Evolutionary conservation across 768 basidiomycete species (phyloP), one percentile per base, ranked within the genome.

Genomic region (Termitomyces sp.): DNA sequence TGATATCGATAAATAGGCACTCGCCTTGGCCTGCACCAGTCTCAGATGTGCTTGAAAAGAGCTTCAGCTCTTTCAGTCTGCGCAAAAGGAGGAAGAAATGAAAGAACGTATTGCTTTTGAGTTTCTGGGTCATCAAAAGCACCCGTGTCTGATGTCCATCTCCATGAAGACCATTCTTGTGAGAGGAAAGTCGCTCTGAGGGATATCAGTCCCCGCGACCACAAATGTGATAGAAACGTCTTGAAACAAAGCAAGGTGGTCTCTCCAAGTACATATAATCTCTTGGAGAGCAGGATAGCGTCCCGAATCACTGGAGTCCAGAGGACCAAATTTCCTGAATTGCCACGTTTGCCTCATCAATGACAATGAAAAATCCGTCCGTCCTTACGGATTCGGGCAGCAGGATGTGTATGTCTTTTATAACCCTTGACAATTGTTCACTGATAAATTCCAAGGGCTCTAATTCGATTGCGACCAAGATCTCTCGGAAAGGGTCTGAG

Each of bases 271-370:
- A 15, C 17, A 31, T 7, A 60, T 60, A 4, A 60, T 60, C 9
- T 43, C 32, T 20, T 32, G 15, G 15, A 60, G 32, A 20, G 40
- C 12, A 2, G 51, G 52, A 12, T 60, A 40, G 2, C 7, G 12
- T 15, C 9, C 52, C 9, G 45, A 4, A 14, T 42, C 34, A 14
- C 10, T 11, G 1, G 15, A 5, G 3, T 25, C 0, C n/a, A 29
- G 52, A 56, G n/a, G 12, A 37, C 51, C 59, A 60, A 8, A 34
- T 53, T 15, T 43, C 48, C 31, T 14, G 14, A 25, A 31, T 38
- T n/a, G 51, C 50, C 51, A 48, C 36, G 5, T 60, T 60, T 1
- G 59, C 59, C 36, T 60, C 52, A 38, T 60, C 59, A 17, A 60
- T 60, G 29, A 20, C 53, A 14, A 55, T 3, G 4, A 45, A 60